Percentiles rank a stretch among this genome's conserved stretches.
Evolutionary conservation across 1,139 yeast species (phyloP).

Genomic region (Debaryomyces fabryi): DNA sequence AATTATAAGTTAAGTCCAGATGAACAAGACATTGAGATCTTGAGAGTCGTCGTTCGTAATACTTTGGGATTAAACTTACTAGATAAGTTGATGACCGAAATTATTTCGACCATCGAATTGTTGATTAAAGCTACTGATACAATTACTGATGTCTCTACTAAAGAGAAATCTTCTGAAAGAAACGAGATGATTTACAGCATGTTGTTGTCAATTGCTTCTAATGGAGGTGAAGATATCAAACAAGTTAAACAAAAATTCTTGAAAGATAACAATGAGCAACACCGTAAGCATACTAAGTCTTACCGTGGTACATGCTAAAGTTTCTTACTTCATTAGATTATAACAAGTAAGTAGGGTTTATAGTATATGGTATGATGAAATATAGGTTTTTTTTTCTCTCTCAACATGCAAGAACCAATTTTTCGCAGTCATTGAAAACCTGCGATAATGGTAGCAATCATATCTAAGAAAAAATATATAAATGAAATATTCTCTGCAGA

Average conservation of each 20-base stretch:
- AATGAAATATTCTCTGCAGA: neutral
- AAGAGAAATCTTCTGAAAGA: slow-evolving; percentile 18
- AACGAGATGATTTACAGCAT: slow-evolving; percentile 32
- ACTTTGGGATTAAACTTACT: slow-evolving; percentile 72
- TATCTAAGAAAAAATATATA: neutral
- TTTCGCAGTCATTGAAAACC: slow-evolving; percentile 6
- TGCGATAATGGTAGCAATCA: slow-evolving; percentile 3
- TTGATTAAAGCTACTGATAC: slow-evolving; percentile 44
- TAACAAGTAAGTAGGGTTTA: neutral
- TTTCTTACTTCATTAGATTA: neutral
- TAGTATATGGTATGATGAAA: neutral
- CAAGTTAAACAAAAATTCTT: slow-evolving; percentile 24
- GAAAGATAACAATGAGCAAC: slow-evolving; percentile 28
- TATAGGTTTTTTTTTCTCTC: neutral
- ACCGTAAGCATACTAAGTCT: slow-evolving; percentile 40
- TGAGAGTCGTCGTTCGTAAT: slow-evolving; percentile 82
- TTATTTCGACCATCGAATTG: slow-evolving; percentile 57
- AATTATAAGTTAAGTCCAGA: slow-evolving; percentile 81
- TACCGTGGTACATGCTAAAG: slow-evolving; percentile 58
- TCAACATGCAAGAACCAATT: neutral
- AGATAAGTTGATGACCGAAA: slow-evolving; percentile 70
- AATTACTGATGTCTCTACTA: slow-evolving; percentile 23
- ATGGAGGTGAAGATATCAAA: slow-evolving; percentile 36
- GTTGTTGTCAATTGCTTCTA: slow-evolving; percentile 42
- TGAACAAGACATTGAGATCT: slow-evolving; percentile 59